These are phyloP conservation scores for Aspergillus biplanus DNA, from an alignment of 495 filamentous ascomycete genomes.

Conservation along the genomic window DNA sequence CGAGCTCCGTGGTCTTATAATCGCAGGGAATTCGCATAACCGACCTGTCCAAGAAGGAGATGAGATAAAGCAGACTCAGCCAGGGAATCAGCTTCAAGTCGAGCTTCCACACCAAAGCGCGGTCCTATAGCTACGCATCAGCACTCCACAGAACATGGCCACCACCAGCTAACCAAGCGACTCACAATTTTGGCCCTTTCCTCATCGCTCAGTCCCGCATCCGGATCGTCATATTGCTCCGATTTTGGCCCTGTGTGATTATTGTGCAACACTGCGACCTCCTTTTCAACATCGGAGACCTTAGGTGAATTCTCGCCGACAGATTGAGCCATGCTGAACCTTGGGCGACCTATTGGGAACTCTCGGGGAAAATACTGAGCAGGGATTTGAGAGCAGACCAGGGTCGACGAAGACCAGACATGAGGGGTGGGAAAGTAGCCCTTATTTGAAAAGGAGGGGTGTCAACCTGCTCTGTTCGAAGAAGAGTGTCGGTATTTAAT, in stretches of 20 bases:
- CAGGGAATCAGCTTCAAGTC: conserved; percentile 76
- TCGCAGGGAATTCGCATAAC: not conserved
- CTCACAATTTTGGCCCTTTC: conserved; percentile 71
- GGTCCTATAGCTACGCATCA: conserved; percentile 52
- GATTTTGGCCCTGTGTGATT: conserved; percentile 19
- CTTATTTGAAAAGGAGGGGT: not conserved
- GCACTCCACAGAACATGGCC: not conserved
- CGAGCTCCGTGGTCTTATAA: not conserved
- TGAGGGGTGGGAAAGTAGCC: not conserved
- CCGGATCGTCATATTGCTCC: conserved; percentile 58
- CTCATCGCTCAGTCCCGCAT: conserved; percentile 66
- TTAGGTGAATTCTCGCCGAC: conserved; percentile 26
- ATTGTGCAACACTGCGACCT: not conserved
- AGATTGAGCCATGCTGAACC: conserved; percentile 18
- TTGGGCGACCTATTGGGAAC: not conserved
- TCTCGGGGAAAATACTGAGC: not conserved
- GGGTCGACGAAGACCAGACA: not conserved
- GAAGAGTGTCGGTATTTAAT: too few species aligned
- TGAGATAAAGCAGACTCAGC: conserved; percentile 83
- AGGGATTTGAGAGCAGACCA: not conserved
- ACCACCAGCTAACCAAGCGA: not conserved
- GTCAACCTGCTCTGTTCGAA: too few species aligned
- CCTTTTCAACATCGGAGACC: conserved; percentile 31
- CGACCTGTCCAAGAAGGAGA: conserved; percentile 78
- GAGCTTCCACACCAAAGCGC: conserved; percentile 68